Percentiles rank a stretch among this genome's conserved stretches.
phyloP scores from a whole-genome alignment of 345 rosid species.

The Syzygium grande region DNA sequence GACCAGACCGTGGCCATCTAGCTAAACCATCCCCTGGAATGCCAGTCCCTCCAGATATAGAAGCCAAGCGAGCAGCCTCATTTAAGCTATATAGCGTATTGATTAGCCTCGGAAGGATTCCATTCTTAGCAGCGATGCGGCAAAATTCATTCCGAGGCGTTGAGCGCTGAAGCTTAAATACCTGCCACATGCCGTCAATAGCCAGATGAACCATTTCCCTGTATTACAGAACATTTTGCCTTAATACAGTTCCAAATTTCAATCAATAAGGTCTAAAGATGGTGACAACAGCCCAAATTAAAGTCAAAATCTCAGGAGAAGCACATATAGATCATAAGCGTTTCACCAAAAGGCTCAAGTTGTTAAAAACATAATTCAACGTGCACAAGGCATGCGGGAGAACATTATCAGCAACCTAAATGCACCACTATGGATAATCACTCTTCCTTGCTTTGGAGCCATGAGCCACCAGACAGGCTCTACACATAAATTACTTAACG shows the following conservation, averaged over 20 bases:
- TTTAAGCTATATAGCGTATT: conserved; percentile 95
- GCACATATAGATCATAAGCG: background rate
- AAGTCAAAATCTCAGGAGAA: background rate
- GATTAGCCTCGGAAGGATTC: conserved; percentile 75
- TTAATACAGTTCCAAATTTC: background rate
- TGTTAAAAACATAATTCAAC: background rate
- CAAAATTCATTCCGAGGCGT: conserved; percentile 95
- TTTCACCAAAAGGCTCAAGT: background rate
- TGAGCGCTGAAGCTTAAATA: conserved; percentile 92
- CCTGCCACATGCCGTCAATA: conserved; percentile 99
- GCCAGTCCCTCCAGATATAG: conserved; percentile 57
- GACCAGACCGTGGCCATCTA: conserved; percentile 73
- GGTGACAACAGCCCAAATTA: background rate
- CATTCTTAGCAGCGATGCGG: conserved; percentile 90
- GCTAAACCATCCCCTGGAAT: conserved; percentile 45
- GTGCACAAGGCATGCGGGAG: background rate
- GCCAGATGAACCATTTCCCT: conserved; percentile 99
- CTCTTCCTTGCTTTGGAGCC: background rate
- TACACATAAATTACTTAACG: background rate
- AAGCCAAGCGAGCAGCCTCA: conserved; percentile 84
- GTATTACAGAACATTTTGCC: conserved; percentile 21
- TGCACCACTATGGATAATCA: background rate
- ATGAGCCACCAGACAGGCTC: background rate
- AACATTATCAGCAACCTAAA: background rate
- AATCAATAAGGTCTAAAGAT: background rate